Evolutionary conservation across 371 early-diverging fungal species (phyloP), one percentile per base, ranked within the genome.

Genomic region (Amoeboaphelidium protococcarum): DNA sequence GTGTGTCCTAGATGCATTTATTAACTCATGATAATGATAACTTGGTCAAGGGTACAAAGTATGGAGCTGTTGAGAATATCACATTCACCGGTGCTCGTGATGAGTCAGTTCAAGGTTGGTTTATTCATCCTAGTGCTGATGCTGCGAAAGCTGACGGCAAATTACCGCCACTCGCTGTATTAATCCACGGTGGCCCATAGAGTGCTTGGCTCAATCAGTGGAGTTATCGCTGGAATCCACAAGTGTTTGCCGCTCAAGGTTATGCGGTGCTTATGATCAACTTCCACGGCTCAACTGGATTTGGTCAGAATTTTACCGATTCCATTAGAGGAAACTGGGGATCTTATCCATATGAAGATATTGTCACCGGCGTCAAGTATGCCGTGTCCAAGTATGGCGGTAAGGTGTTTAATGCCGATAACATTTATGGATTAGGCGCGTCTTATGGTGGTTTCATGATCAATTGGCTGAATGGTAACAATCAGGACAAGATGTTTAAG

Each of bases 181-280:
- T 82, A 45, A 76, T 85, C 53, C 85, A 85, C 52, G 85, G 85
- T 22, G 85, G 85, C 0, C 85, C 85, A 21, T 78, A 84, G 59
- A 62, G 71, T 43, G 66, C 71, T 16, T 84, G 74, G 62, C 49
- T 52, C 27, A 76, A 82, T 54, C 58, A 54, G 27, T 82, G 78
- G 78, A 62, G 68, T 3, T 63, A 63, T 12, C 63, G 75, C 40
- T 76, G 76, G 76, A 82, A 85, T 57, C 75, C 75, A 16, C 73
- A 80, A 52, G 54, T 80, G 4, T 79, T 70, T 62, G 71, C 81
- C 1, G 68, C 65, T 26, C 73, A 74, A 2, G 84, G 81, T 0
- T 85, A 71, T 57, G 74, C 69, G 27, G 73, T 74, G 2, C 71
- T 78, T n/a, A 69, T 73, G 13, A 64, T 81, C 56, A 82, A 85